phyloP scores from a whole-genome alignment of 1,284 basidiomycete species.

The Ceratobasidium sp. region DNA sequence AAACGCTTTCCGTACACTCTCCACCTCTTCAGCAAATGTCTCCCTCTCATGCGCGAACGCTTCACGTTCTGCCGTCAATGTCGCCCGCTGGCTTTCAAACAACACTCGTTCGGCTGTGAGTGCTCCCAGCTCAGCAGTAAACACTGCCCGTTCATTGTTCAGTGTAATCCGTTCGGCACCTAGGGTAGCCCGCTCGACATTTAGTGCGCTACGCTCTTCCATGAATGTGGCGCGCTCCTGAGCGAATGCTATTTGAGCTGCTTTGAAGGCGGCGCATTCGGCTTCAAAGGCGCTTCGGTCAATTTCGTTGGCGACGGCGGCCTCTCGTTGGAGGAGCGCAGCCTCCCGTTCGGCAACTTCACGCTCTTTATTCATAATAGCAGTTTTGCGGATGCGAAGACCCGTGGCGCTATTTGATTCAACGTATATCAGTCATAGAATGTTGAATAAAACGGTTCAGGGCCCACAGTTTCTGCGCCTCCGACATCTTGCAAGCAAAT shows the following conservation, averaged over 20 bases:
- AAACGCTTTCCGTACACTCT: conserved; percentile 39
- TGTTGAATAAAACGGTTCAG: no score
- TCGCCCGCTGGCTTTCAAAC: conserved; percentile 47
- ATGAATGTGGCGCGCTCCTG: conserved; percentile 48
- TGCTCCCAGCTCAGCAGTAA: conserved; percentile 45
- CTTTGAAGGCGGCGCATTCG: conserved; percentile 35
- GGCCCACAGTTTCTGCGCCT: conserved; percentile 82
- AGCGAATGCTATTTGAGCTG: conserved; percentile 30
- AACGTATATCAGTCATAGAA: background rate
- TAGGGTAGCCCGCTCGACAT: conserved; percentile 46
- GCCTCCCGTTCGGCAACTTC: conserved; percentile 65
- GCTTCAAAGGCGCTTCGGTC: conserved; percentile 51
- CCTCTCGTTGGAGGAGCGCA: conserved; percentile 67
- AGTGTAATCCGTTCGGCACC: conserved; percentile 57
- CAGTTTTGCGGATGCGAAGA: conserved; percentile 66
- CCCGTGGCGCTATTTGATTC: conserved; percentile 1
- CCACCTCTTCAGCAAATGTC: conserved; percentile 47
- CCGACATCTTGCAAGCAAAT: conserved; percentile 77
- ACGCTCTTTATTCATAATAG: conserved; percentile 59
- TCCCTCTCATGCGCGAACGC: conserved; percentile 45
- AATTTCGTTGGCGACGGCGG: conserved; percentile 62
- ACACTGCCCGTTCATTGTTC: conserved; percentile 66
- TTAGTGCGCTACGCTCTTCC: conserved; percentile 46
- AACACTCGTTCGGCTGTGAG: conserved; percentile 49
- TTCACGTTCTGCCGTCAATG: conserved; percentile 45